Evolutionary conservation across 2,329 filamentous ascomycete species (phyloP).

Genomic region (Paramyrothecium sp.): DNA sequence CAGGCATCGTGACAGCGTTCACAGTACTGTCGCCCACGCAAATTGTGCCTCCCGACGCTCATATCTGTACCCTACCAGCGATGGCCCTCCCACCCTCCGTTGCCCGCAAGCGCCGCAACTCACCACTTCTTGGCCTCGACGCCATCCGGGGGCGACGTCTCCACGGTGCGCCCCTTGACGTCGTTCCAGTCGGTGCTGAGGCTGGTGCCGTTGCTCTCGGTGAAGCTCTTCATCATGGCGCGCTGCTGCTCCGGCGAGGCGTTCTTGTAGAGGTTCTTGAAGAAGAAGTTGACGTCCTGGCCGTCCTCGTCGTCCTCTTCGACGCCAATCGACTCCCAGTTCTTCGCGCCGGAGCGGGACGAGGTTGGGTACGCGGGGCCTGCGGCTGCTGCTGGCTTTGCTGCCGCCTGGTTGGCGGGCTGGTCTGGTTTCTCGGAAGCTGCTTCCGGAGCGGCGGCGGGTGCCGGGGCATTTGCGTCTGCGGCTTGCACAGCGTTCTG

Average conservation of each 20-base stretch:
- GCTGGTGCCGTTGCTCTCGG: conserved; percentile 89
- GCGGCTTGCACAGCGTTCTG: conserved; percentile 16
- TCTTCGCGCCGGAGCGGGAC: conserved; percentile 76
- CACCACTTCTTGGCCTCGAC: conserved; percentile 73
- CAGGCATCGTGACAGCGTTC: no score
- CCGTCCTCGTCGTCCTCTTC: conserved; percentile 56
- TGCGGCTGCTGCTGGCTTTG: conserved; percentile 6
- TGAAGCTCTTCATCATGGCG: conserved; percentile 97
- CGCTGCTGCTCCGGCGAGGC: conserved; percentile 77
- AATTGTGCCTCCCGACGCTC: not conserved
- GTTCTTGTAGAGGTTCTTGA: conserved; percentile 81
- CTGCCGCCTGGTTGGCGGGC: conserved; percentile 2
- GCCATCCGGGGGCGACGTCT: conserved; percentile 72
- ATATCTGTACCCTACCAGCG: not conserved
- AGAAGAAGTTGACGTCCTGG: conserved; percentile 74
- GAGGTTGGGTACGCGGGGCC: conserved; percentile 79
- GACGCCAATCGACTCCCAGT: conserved; percentile 80
- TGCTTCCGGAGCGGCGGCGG: not conserved
- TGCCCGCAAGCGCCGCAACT: not conserved
- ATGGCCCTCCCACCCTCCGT: not conserved
- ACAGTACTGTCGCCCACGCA: no score
- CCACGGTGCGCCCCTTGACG: conserved; percentile 69
- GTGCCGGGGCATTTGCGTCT: not conserved
- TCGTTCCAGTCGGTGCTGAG: conserved; percentile 91
- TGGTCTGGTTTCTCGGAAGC: conserved; percentile 2